These are phyloP conservation scores for Chloranthus sessilifolius DNA, from an alignment of 164 flowering plant genomes.

Conservation along the genomic window DNA sequence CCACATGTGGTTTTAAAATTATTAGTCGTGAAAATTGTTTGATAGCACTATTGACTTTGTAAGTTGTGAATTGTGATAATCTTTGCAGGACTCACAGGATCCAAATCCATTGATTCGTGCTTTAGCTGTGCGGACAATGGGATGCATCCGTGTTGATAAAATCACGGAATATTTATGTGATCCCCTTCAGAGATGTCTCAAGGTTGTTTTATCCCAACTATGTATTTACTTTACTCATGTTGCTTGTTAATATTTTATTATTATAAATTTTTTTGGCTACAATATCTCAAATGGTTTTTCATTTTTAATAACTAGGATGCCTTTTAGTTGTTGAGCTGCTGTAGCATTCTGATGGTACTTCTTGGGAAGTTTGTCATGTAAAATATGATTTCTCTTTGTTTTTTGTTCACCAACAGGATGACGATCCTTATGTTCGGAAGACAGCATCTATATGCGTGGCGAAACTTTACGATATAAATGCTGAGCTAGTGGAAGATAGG, in stretches of 20 bases:
- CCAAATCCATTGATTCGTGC: constrained; percentile 99
- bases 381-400: constrained; percentile 4
- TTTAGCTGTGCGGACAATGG: constrained; percentile 97
- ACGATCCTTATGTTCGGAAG: constrained; percentile 99
- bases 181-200: constrained; percentile 97
- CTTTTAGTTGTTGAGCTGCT: too few species aligned
- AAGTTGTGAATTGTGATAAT: too few species aligned
- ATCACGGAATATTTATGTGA: constrained; percentile 98
- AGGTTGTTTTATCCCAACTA: constrained; percentile 50
- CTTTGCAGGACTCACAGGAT: constrained; percentile 93
- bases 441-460: constrained; percentile 99
- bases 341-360: background rate
- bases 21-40: background rate
- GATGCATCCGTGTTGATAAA: constrained; percentile 99
- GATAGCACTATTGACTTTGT: background rate
- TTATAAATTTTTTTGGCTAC: too few species aligned
- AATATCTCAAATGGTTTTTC: background rate
- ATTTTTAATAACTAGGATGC: too few species aligned
- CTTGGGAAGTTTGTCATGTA: background rate
- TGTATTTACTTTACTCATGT: too few species aligned
- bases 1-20: background rate
- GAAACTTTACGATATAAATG: constrained; percentile 95
- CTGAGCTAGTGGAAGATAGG: constrained; percentile 98
- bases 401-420: constrained; percentile 59
- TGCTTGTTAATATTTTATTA: background rate